A percentile compares a stretch with the other conserved stretches of the same genome.
Evolutionary conservation across 2,329 filamentous ascomycete genomes (phyloP).

Genomic region (Bipolaris oryzae): DNA sequence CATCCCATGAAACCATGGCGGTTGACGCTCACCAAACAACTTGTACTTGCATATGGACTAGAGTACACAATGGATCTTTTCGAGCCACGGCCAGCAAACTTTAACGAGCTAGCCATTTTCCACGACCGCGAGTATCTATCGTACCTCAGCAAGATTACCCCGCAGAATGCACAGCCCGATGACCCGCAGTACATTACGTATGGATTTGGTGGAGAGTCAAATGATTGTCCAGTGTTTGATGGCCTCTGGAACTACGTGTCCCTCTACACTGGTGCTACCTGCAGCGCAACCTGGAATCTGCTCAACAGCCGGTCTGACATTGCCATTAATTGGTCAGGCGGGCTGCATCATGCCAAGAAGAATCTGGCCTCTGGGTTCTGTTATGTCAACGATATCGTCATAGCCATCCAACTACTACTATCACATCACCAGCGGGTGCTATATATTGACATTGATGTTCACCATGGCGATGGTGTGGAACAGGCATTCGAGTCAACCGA

Average conservation of each 20-base stretch:
- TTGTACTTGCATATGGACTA: conserved; percentile 94
- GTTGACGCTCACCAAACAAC: conserved; percentile 89
- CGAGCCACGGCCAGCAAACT: conserved; percentile 79
- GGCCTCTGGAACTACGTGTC: conserved; percentile 95
- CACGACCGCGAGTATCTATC: conserved; percentile 90
- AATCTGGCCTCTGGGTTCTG: conserved; percentile 94
- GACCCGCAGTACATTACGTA: conserved; percentile 63
- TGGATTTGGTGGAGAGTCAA: conserved; percentile 72
- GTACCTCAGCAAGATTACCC: conserved; percentile 69
- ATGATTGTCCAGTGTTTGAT: conserved; percentile 96
- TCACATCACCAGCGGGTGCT: conserved; percentile 82
- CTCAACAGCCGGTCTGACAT: conserved; percentile 88
- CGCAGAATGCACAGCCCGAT: conserved; percentile 52
- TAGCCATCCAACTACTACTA: conserved; percentile 87
- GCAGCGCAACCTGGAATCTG: conserved; percentile 90
- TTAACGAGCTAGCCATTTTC: conserved; percentile 85
- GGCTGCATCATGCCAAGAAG: conserved; percentile 95
- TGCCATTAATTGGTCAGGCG: conserved; percentile 96
- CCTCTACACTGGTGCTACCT: conserved; percentile 86
- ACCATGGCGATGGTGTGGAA: conserved; percentile 89
- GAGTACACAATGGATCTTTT: conserved; percentile 97
- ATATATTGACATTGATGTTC: conserved; percentile 94
- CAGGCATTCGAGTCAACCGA: conserved; percentile 90
- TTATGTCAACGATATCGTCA: conserved; percentile 98
- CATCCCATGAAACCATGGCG: conserved; percentile 99